Conservation (phyloP, 2,329 filamentous ascomycete species). For the Neobulgaria alba region DNA sequence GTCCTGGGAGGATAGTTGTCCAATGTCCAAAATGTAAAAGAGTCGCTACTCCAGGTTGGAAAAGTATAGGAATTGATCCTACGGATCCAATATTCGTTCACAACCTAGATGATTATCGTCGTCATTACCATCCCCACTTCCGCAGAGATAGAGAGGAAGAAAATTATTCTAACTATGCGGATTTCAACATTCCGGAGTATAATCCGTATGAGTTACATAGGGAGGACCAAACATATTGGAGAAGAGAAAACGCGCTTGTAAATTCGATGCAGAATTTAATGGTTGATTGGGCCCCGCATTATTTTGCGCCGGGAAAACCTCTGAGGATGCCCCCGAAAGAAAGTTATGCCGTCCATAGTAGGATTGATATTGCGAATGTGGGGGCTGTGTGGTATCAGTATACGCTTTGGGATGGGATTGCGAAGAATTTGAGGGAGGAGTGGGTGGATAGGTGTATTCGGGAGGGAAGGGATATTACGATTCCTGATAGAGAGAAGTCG, state of each 20-base stretch:
- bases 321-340: not conserved
- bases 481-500: not conserved
- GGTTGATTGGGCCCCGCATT: not conserved
- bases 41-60: slow-evolving; percentile 7
- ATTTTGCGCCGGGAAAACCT: not conserved
- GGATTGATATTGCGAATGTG: no score
- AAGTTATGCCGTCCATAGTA: no score
- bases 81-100: not conserved
- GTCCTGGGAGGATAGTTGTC: not conserved
- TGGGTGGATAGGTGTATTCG: not conserved
- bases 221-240: not conserved
- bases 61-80: slow-evolving; percentile 6
- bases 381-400: no score
- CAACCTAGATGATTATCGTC: not conserved
- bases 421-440: not conserved
- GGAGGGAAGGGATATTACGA: not conserved
- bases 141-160: not conserved
- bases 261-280: not conserved
- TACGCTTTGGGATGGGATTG: no score
- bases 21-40: slow-evolving; percentile 8
- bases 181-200: no score
- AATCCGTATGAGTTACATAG: no score
- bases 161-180: no score
- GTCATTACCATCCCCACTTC: not conserved
- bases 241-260: not conserved